Evolutionary conservation across 495 filamentous ascomycete genomes (phyloP).

Genomic region (Astrothelium macrocarpum): DNA sequence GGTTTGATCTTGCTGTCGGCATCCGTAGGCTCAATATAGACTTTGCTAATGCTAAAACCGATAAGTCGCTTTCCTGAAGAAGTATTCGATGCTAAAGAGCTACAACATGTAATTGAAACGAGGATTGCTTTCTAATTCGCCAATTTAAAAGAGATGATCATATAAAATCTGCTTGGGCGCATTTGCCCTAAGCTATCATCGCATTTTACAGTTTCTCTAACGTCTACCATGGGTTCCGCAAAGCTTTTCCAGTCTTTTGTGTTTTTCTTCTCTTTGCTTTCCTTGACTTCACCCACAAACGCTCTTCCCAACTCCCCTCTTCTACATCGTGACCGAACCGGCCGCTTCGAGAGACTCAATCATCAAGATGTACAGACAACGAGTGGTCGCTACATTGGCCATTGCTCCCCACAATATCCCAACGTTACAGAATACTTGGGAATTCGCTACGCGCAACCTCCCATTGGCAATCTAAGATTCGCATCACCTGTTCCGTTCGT

Average conservation of each 20-base stretch:
- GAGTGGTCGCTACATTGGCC: slow-evolving; percentile 39
- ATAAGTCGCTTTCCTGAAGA: neutral
- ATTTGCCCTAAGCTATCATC: neutral
- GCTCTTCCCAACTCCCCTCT: neutral
- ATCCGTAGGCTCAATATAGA: too few species aligned
- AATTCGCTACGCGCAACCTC: slow-evolving; percentile 40
- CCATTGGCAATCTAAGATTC: slow-evolving; percentile 39
- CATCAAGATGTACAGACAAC: slow-evolving; percentile 7
- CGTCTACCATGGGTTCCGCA: neutral
- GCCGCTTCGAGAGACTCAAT: neutral
- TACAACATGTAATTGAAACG: neutral
- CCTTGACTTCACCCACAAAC: neutral
- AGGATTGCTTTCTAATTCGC: neutral
- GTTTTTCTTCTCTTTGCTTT: neutral
- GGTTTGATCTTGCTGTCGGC: too few species aligned
- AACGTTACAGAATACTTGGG: slow-evolving; percentile 42
- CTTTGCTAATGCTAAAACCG: neutral
- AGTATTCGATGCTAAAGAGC: neutral
- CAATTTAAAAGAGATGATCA: neutral
- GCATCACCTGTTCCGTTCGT: slow-evolving; percentile 29
- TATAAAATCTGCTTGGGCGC: neutral
- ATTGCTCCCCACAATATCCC: slow-evolving; percentile 30
- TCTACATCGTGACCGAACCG: neutral
- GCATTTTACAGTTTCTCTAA: neutral
- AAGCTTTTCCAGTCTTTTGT: neutral